Base-by-base conservation (phyloP, 306 rosid genomes). In the apple (Malus domestica) region DNA sequence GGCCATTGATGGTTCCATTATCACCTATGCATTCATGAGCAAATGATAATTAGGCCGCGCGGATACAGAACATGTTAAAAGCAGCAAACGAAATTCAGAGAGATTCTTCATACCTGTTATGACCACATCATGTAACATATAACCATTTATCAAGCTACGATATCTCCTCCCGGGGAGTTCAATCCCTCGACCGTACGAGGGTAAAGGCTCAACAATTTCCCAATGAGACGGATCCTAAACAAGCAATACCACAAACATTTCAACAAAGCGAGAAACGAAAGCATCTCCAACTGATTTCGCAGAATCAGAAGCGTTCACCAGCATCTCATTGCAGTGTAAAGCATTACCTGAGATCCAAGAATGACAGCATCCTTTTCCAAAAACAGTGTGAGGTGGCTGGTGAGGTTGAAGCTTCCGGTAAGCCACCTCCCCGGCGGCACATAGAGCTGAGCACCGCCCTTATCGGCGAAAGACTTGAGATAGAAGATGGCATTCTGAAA, bases 401-500 rank as follows among this genome's bases (percentile, higher is more conserved):
- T 96, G 52, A 96, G 99, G 76, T 88, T 96, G 89, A 96, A 84
- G 73, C 98, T 88, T 16, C 94, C 98, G 4, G 98, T 96, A 52
- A 96, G 98, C 99, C 99, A 96, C 72, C 88, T 85, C 58, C 99
- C 99, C 0, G 93, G 82, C 0, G 99, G 99, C 8, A 96, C 93
- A 20, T 96, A 96, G 9, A 96, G 96, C 95, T 96, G 98, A 70
- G 98, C 99, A 0, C 99, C 98, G 14, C 99, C 99, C 82, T 96
- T 96, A 69, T 96, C 99, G 58, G 98, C 94, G 60, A 96, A 96
- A 27, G 99, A 96, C 85, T 92, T 96, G 75, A 96, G 96, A 80
- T 93, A 96, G 83, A 96, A 96, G 45, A 96, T 79, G 70, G 99
- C 99, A 84, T 96, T 96, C 84, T 93, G 99, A 76, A 96, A 92